Conservation (phyloP, 805 yeast species). For the Ogataea angusta region DNA sequence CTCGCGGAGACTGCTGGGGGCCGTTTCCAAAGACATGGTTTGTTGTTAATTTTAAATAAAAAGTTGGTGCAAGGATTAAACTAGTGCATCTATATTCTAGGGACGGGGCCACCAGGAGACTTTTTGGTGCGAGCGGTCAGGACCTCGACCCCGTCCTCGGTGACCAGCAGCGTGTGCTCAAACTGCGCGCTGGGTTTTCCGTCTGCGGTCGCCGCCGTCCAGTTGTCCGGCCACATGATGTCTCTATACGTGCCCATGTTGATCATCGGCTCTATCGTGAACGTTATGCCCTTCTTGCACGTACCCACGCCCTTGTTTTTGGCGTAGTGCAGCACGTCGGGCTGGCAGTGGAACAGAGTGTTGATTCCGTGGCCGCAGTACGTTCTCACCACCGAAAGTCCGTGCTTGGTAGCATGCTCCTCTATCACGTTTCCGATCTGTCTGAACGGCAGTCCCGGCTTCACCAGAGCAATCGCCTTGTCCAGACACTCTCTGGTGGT, state of each 20-base stretch:
- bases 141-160: constrained; percentile 91
- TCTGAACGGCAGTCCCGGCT: constrained; percentile 89
- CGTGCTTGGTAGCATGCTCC: constrained; percentile 72
- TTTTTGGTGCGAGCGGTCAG: constrained; percentile 74
- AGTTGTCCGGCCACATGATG: constrained; percentile 92
- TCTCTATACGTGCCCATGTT: constrained; percentile 81
- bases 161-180: constrained; percentile 88
- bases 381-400: constrained; percentile 83
- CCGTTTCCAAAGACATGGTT: constrained; percentile 20
- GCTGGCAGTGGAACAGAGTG: constrained; percentile 82
- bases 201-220: constrained; percentile 92
- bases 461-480: constrained; percentile 75
- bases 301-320: constrained; percentile 90
- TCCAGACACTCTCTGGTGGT: constrained; percentile 86
- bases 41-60: constrained; percentile 9
- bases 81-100: constrained; percentile 37
- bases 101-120: constrained; percentile 86
- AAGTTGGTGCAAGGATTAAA: constrained; percentile 1
- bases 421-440: constrained; percentile 86
- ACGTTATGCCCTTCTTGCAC: constrained; percentile 93
- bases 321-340: constrained; percentile 92
- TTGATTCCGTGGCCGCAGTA: constrained; percentile 95
- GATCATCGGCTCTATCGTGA: constrained; percentile 97
- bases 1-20: constrained; percentile 25
- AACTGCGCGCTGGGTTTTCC: constrained; percentile 92